These are phyloP conservation scores for Paraurostyla sp. DNA, from an alignment of 73 alveolate genomes.

Conservation along the genomic window DNA sequence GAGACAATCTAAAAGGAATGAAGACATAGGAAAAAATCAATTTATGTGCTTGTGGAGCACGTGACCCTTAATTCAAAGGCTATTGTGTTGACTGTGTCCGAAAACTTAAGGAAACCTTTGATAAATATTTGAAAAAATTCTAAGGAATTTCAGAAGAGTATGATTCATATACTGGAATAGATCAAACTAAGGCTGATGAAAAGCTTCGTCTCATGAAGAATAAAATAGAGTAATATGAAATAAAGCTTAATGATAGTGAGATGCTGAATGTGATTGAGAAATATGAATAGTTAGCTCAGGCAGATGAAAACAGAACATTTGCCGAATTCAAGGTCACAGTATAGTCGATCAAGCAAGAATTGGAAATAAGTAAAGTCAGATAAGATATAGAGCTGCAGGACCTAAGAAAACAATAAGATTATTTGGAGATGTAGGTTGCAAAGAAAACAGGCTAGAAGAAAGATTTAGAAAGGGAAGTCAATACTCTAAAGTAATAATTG, in stretches of 20 bases:
- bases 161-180: slow-evolving; percentile 28
- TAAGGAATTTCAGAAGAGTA: slow-evolving; percentile 23
- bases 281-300: background rate
- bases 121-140: slow-evolving; percentile 21
- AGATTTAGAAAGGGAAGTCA: slow-evolving; percentile 25
- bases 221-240: slow-evolving; percentile 36
- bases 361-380: background rate
- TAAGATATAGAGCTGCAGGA: slow-evolving; percentile 30
- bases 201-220: slow-evolving; percentile 25
- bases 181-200: slow-evolving; percentile 39
- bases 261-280: slow-evolving; percentile 16
- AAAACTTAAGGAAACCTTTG: slow-evolving; percentile 27
- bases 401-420: slow-evolving; percentile 22
- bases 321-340: slow-evolving; percentile 50
- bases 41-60: slow-evolving; percentile 36
- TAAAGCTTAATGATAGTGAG: slow-evolving; percentile 13
- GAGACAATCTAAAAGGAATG: background rate
- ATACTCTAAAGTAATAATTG: background rate
- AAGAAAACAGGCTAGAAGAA: slow-evolving; percentile 40
- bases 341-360: slow-evolving; percentile 38
- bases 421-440: slow-evolving; percentile 1
- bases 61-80: slow-evolving; percentile 24
- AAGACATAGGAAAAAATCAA: background rate
- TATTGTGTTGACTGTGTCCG: slow-evolving; percentile 18
- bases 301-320: slow-evolving; percentile 33